Percentiles rank a stretch among this genome's conserved stretches.
Evolutionary conservation across 768 basidiomycete species (phyloP).

Genomic region (Naganishia vaughanmartiniae): DNA sequence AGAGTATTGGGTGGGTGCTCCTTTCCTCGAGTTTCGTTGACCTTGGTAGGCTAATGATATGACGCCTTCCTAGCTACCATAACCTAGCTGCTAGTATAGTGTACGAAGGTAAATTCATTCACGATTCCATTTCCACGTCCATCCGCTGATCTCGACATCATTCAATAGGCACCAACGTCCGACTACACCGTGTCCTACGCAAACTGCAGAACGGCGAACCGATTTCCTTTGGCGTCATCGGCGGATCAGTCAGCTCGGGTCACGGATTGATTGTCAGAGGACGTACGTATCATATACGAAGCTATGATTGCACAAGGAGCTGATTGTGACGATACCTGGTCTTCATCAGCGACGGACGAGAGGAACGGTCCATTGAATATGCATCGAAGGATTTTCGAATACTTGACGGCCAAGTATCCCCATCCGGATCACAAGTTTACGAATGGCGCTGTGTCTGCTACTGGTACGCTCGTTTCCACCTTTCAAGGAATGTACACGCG

Average conservation of each 20-base stretch:
- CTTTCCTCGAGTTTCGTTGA: neutral
- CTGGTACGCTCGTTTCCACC: slow-evolving; percentile 26
- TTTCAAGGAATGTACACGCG: neutral
- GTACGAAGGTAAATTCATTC: slow-evolving; percentile 4
- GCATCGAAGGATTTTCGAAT: slow-evolving; percentile 22
- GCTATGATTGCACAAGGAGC: neutral
- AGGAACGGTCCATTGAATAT: slow-evolving; percentile 10
- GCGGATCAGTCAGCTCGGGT: slow-evolving; percentile 23
- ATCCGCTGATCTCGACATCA: neutral
- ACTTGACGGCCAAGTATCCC: slow-evolving; percentile 21
- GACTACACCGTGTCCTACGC: slow-evolving; percentile 7
- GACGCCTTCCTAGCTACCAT: neutral
- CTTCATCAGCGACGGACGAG: slow-evolving; percentile 3
- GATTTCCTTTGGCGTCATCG: slow-evolving; percentile 19
- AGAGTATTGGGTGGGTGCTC: slow-evolving; percentile 8
- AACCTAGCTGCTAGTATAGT: slow-evolving; percentile 17
- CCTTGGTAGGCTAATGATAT: neutral
- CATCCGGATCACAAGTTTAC: slow-evolving; percentile 38
- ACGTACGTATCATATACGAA: neutral
- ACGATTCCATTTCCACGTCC: neutral
- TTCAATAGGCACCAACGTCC: slow-evolving; percentile 7
- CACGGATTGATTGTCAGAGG: slow-evolving; percentile 20
- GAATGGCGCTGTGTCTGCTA: slow-evolving; percentile 46
- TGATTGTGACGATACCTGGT: neutral
- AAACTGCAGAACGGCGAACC: slow-evolving; percentile 24